These are phyloP conservation scores for Setomelanomma holmii DNA, from an alignment of 2,329 filamentous ascomycete species.

Conservation along the genomic window DNA sequence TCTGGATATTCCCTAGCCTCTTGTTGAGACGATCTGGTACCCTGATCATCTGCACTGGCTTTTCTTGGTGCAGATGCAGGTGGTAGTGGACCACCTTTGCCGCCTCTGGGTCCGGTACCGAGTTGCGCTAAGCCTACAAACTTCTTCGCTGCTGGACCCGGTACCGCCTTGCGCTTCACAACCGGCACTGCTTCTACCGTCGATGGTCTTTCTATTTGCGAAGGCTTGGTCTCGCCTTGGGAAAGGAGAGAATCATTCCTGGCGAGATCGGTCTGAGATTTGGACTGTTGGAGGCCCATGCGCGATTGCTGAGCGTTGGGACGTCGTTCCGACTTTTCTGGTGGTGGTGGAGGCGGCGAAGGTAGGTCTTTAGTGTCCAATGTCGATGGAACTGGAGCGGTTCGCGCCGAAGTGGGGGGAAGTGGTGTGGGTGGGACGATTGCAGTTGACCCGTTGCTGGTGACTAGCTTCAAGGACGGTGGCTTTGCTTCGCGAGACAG, in stretches of 20 bases:
- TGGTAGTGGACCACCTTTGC: slow-evolving; percentile 30
- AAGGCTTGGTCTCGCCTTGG: slow-evolving; percentile 16
- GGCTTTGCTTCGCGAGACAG: slow-evolving; percentile 46
- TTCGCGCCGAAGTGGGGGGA: slow-evolving; percentile 14
- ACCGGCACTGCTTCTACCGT: slow-evolving; percentile 9
- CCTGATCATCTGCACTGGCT: slow-evolving; percentile 14
- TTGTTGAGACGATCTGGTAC: slow-evolving; percentile 4
- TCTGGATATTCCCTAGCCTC: slow-evolving; percentile 4
- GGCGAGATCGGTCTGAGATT: slow-evolving; percentile 22
- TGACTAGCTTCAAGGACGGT: slow-evolving; percentile 39
- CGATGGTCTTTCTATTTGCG: slow-evolving; percentile 2
- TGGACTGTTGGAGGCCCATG: slow-evolving; percentile 34
- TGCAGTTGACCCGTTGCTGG: slow-evolving; percentile 50
- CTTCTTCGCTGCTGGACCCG: slow-evolving; percentile 24
- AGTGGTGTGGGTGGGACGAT: slow-evolving; percentile 34
- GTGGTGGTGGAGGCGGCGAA: slow-evolving; percentile 46
- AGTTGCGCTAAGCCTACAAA: slow-evolving; percentile 41
- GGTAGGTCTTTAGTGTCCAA: slow-evolving; percentile 37
- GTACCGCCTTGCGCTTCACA: slow-evolving; percentile 39
- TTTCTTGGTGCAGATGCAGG: slow-evolving; percentile 28
- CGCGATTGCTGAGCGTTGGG: slow-evolving; percentile 14
- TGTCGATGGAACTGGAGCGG: slow-evolving; percentile 15
- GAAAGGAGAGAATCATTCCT: slow-evolving; percentile 41
- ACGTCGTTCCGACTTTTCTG: slow-evolving; percentile 40
- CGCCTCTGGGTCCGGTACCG: slow-evolving; percentile 37